These are phyloP conservation scores for Fusarium virguliforme DNA, from an alignment of 2,329 filamentous ascomycete species.

Conservation along the genomic window DNA sequence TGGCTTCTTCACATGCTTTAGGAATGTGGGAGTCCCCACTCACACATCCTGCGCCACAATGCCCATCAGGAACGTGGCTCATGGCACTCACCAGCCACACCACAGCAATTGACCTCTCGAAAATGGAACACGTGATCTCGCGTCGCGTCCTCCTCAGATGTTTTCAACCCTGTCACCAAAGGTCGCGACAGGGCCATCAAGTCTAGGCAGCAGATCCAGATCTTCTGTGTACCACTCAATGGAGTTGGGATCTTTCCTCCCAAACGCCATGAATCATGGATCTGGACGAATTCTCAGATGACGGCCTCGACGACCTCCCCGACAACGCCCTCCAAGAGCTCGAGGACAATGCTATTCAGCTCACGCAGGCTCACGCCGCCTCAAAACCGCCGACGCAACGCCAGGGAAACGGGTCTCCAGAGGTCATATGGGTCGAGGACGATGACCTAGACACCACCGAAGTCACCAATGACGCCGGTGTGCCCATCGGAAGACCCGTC, in stretches of 20 bases:
- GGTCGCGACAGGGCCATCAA: conserved; percentile 22
- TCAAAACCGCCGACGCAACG: conserved; percentile 46
- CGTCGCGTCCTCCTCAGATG: conserved; percentile 46
- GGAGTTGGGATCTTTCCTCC: conserved; percentile 32
- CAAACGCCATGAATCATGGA: conserved; percentile 54
- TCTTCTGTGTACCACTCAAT: conserved; percentile 39
- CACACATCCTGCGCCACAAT: conserved; percentile 24
- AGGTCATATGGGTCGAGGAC: conserved; percentile 67
- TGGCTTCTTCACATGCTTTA: conserved; percentile 47
- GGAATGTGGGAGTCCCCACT: conserved; percentile 29
- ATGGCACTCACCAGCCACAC: conserved; percentile 29
- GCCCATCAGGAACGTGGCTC: conserved; percentile 8
- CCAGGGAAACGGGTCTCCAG: conserved; percentile 51
- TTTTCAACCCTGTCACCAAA: conserved; percentile 23
- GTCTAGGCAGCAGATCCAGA: conserved; percentile 19
- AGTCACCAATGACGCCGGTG: conserved; percentile 66
- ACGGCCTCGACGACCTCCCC: conserved; percentile 74
- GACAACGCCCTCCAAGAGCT: conserved; percentile 73
- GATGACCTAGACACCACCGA: conserved; percentile 73
- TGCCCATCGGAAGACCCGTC: conserved; percentile 57
- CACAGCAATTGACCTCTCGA: background rate
- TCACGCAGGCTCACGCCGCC: conserved; percentile 64
- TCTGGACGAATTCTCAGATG: conserved; percentile 74
- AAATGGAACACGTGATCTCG: conserved; percentile 51
- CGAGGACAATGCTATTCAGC: conserved; percentile 75